Evolutionary conservation across 108 stramenopile genomes (phyloP).

Genomic region (Cyclostephanos tholiformis): DNA sequence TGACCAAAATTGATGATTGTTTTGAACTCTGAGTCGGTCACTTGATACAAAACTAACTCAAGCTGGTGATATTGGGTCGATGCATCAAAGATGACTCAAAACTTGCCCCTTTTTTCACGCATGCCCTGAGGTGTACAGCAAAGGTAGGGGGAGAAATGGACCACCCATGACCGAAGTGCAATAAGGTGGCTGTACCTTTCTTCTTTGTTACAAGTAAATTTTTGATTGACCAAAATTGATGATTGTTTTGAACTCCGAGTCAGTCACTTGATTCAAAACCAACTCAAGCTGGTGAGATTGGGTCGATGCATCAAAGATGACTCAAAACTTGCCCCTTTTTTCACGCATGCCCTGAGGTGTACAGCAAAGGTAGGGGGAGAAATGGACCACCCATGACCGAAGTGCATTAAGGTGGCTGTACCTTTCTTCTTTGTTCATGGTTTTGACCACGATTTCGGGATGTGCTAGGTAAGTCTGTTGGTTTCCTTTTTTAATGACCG

Average conservation of each 20-base stretch:
- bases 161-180: background rate
- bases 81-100: too few species aligned
- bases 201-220: too few species aligned
- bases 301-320: too few species aligned
- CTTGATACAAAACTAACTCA: background rate
- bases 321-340: background rate
- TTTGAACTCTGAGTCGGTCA: background rate
- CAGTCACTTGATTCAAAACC: too few species aligned
- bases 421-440: constrained; percentile 28
- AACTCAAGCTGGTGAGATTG: too few species aligned
- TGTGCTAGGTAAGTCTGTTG: constrained; percentile 1
- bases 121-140: constrained; percentile 13
- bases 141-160: background rate
- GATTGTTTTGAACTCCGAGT: too few species aligned
- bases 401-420: constrained; percentile 11
- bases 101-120: constrained; percentile 1
- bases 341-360: constrained; percentile 12
- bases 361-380: background rate
- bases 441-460: background rate
- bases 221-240: too few species aligned
- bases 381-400: background rate
- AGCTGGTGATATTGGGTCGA: background rate
- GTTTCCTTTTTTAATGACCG: constrained; percentile 2
- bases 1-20: background rate
- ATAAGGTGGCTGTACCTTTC: constrained; percentile 18